A percentile compares a stretch with the other conserved stretches of the same genome.
Conservation (phyloP, 305 asterid genomes). For the Fraxinus greggii region DNA sequence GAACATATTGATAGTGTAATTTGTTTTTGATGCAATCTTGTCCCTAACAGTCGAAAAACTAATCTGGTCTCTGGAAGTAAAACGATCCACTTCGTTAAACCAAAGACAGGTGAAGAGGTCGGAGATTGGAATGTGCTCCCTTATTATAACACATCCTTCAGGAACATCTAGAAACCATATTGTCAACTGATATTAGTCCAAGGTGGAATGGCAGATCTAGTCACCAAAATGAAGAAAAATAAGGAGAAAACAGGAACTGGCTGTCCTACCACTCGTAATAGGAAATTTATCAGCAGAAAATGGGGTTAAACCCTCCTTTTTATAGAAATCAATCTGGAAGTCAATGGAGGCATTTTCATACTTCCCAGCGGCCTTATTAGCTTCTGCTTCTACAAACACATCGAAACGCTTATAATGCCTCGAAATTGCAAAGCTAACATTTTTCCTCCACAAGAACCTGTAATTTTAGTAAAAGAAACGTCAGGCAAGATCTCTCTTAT, state of each 20-base stretch:
- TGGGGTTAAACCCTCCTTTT: conserved; percentile 68
- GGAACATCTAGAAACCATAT: conserved; percentile 68
- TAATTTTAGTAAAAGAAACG: not conserved
- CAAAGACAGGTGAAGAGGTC: conserved; percentile 85
- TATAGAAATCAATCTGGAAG: conserved; percentile 73
- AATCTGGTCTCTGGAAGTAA: conserved; percentile 85
- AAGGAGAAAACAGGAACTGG: not conserved
- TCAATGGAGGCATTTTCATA: conserved; percentile 75
- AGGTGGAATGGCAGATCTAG: not conserved
- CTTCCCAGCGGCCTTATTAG: conserved; percentile 78
- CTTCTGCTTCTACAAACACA: conserved; percentile 84
- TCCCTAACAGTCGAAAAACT: conserved; percentile 90
- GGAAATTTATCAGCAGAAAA: conserved; percentile 67
- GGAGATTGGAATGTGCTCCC: conserved; percentile 75
- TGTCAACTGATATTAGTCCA: not conserved
- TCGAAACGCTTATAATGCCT: conserved; percentile 81
- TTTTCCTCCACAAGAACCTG: conserved; percentile 87
- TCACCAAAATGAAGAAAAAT: conserved; percentile 1
- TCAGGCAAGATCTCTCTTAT: not conserved
- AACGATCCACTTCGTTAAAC: conserved; percentile 89
- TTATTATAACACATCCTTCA: conserved; percentile 83
- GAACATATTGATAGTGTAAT: conserved; percentile 78
- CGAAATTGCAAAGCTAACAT: conserved; percentile 81
- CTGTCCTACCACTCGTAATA: conserved; percentile 65
- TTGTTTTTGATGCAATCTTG: conserved; percentile 63